A percentile compares a stretch with the other conserved stretches of the same genome.
Conservation (phyloP, 768 basidiomycete species). For the Trichaptum fuscoviolaceum region DNA sequence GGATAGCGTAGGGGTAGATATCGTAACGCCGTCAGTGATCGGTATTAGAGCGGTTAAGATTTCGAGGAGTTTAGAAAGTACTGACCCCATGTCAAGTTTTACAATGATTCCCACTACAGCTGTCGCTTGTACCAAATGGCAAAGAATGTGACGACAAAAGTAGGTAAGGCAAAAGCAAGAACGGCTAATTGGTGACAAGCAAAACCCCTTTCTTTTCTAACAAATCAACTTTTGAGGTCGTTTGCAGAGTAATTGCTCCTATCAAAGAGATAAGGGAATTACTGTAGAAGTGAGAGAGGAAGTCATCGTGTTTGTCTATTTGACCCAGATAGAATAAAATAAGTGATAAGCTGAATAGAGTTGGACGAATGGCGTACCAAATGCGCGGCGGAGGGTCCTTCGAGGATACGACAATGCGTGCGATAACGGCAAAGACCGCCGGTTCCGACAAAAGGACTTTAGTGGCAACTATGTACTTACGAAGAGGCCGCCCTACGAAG, state of each 20-base stretch:
- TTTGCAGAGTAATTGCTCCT: background rate
- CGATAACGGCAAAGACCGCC: background rate
- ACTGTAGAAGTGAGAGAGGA: background rate
- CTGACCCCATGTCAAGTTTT: background rate
- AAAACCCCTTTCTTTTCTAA: background rate
- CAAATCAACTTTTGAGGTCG: background rate
- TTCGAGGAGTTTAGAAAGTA: background rate
- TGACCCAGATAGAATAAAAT: background rate
- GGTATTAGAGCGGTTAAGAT: background rate
- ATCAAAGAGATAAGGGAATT: background rate
- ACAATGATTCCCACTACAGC: background rate
- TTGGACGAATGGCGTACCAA: background rate
- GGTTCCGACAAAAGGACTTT: background rate
- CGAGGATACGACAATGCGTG: background rate
- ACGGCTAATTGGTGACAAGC: background rate
- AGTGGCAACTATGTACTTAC: background rate
- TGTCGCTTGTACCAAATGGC: background rate
- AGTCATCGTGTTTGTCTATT: background rate
- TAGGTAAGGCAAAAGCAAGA: background rate
- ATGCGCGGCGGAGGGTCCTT: background rate
- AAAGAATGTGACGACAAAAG: background rate
- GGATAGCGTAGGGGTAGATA: background rate
- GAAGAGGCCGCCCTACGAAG: background rate
- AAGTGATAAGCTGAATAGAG: background rate
- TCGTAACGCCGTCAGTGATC: background rate